These are phyloP conservation scores for Olyra latifolia DNA, from an alignment of 176 grass and related monocot species.

Conservation along the genomic window DNA sequence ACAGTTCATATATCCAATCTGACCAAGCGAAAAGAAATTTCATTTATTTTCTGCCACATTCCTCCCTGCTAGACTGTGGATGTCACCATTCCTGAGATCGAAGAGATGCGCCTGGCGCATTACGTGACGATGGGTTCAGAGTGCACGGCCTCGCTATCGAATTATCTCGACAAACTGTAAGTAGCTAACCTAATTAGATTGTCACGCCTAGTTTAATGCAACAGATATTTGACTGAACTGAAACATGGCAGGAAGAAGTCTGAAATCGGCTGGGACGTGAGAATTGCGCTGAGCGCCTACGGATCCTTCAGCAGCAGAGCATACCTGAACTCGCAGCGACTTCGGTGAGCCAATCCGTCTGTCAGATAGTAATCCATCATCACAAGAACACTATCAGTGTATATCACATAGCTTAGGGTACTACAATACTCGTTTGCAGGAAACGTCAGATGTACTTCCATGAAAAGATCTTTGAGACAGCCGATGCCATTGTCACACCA, in stretches of 20 bases:
- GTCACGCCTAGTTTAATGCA: background rate
- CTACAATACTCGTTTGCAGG: constrained; percentile 19
- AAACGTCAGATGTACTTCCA: constrained; percentile 87
- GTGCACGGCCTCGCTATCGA: constrained; percentile 73
- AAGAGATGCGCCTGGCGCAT: constrained; percentile 90
- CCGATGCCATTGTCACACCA: constrained; percentile 82
- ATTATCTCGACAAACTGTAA: constrained; percentile 64
- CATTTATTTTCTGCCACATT: background rate
- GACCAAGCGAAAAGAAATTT: background rate
- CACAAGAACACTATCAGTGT: background rate
- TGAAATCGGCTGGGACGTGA: constrained; percentile 81
- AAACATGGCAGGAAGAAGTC: constrained; percentile 36
- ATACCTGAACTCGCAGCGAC: constrained; percentile 79
- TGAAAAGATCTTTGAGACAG: constrained; percentile 60
- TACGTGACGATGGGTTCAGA: constrained; percentile 89
- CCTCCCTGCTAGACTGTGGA: constrained; percentile 47
- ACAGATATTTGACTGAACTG: background rate
- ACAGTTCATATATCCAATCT: background rate
- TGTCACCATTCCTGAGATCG: constrained; percentile 75
- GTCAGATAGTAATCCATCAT: background rate
- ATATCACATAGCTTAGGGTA: background rate
- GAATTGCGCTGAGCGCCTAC: constrained; percentile 69
- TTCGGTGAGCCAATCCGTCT: constrained; percentile 40
- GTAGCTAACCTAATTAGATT: background rate
- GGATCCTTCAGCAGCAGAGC: constrained; percentile 76